phyloP scores from a whole-genome alignment of 2,329 filamentous ascomycete species.

The Venturia oleaginea region DNA sequence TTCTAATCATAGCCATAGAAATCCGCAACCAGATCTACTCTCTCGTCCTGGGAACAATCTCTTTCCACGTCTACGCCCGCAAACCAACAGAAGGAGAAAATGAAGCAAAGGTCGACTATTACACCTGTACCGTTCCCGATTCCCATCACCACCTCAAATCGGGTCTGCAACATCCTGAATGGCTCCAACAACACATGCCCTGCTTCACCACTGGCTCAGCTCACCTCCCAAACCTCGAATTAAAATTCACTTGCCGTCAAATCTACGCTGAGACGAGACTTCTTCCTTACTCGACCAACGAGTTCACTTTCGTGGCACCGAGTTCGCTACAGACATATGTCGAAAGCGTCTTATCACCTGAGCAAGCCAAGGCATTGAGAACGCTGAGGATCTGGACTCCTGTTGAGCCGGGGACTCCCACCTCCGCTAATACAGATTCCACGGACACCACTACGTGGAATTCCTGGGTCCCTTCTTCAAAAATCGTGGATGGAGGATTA shows the following conservation, averaged over 20 bases:
- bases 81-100: not conserved
- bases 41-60: not conserved
- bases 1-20: not conserved
- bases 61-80: conserved; percentile 6
- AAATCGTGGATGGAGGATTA: not conserved
- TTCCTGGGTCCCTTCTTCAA: not conserved
- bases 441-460: not conserved
- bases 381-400: not conserved
- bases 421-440: not conserved
- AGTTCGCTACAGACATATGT: conserved; percentile 1
- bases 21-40: conserved; percentile 7
- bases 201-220: not conserved
- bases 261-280: conserved; percentile 5
- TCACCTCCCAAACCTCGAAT: not conserved
- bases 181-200: not conserved
- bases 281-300: not conserved
- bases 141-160: not conserved
- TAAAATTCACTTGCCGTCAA: not conserved
- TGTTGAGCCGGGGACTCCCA: not conserved
- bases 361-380: not conserved
- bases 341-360: not conserved
- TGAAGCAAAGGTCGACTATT: not conserved
- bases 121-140: not conserved
- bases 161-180: not conserved
- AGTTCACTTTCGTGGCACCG: not conserved